Evolutionary conservation across 1,284 basidiomycete species (phyloP), one percentile per base, ranked within the genome.

Genomic region (Cystobasidium sp.): DNA sequence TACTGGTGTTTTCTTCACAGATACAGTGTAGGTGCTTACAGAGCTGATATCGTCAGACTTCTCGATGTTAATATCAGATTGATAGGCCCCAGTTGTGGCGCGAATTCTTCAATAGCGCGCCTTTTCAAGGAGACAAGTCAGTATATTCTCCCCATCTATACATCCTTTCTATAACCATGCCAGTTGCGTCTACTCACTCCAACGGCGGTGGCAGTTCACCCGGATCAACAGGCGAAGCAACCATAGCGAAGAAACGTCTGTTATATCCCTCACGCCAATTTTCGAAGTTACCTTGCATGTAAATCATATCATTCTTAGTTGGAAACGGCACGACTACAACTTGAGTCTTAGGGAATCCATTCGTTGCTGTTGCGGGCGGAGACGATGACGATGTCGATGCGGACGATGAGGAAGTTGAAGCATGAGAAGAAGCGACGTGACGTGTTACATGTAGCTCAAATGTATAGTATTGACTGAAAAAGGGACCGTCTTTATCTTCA

Each of bases 131-230:
- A n/a, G n/a, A n/a, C n/a, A n/a, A n/a, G n/a, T n/a, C n/a, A n/a
- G n/a, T n/a, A n/a, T n/a, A n/a, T n/a, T n/a, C n/a, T n/a, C n/a
- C n/a, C n/a, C n/a, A n/a, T n/a, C n/a, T n/a, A n/a, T n/a, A n/a
- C n/a, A n/a, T n/a, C n/a, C n/a, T n/a, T n/a, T n/a, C n/a, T n/a
- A n/a, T n/a, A n/a, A n/a, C n/a, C n/a, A n/a, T n/a, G n/a, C n/a
- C n/a, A n/a, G n/a, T n/a, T n/a, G n/a, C 8, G 16, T 22, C 16
- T n/a, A 59, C 67, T 58, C 39, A 62, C 68, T 70, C 53, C 24
- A 70, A 55, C 9, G 68, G 68, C 6, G 46, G 58, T 24, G 68
- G 56, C 20, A 70, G 47, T 53, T 70, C 68, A 37, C 67, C 67
- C 41, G 67, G 67, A 31, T 68, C 67, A 20, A 68, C 67, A 58